Evolutionary conservation across 2,329 filamentous ascomycete genomes (phyloP).

Genomic region (Calycina marina): DNA sequence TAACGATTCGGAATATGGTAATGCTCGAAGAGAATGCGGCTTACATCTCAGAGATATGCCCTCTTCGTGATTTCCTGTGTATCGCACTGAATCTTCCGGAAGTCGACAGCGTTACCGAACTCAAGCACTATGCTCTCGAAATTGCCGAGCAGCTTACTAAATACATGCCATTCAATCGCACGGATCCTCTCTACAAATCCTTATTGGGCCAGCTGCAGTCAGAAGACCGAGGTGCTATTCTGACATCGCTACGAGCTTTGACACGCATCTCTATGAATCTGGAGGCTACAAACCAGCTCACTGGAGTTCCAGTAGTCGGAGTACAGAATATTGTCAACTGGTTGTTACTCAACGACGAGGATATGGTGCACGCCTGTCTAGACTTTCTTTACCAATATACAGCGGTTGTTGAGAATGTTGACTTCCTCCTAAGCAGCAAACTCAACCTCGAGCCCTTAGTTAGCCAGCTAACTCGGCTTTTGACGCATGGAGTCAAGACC

Average conservation of each 20-base stretch:
- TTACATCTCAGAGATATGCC: slow-evolving; percentile 60
- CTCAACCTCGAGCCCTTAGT: slow-evolving; percentile 53
- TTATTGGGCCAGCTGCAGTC: slow-evolving; percentile 51
- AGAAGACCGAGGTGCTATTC: slow-evolving; percentile 66
- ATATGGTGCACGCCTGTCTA: slow-evolving; percentile 72
- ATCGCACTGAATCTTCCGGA: slow-evolving; percentile 67
- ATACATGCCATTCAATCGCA: slow-evolving; percentile 55
- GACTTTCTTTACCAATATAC: slow-evolving; percentile 97
- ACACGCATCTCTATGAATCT: slow-evolving; percentile 80
- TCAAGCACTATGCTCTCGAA: slow-evolving; percentile 84
- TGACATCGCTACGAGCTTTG: slow-evolving; percentile 68
- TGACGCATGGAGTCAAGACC: slow-evolving; percentile 59
- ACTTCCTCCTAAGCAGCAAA: slow-evolving; percentile 48
- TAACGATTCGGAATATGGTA: slow-evolving; percentile 94
- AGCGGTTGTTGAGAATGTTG: slow-evolving; percentile 70
- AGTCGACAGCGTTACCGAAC: slow-evolving; percentile 58
- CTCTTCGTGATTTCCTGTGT: slow-evolving; percentile 69
- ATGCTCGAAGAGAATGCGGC: slow-evolving; percentile 77
- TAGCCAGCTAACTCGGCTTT: slow-evolving; percentile 62
- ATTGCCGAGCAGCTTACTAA: slow-evolving; percentile 83
- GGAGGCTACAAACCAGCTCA: slow-evolving; percentile 62
- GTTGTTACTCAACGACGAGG: slow-evolving; percentile 76
- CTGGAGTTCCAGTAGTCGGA: slow-evolving; percentile 48
- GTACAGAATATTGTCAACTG: slow-evolving; percentile 58
- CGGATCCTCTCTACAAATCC: slow-evolving; percentile 67